These are phyloP conservation scores for Spathaspora sp. DNA, from an alignment of 805 yeast species.

Conservation along the genomic window DNA sequence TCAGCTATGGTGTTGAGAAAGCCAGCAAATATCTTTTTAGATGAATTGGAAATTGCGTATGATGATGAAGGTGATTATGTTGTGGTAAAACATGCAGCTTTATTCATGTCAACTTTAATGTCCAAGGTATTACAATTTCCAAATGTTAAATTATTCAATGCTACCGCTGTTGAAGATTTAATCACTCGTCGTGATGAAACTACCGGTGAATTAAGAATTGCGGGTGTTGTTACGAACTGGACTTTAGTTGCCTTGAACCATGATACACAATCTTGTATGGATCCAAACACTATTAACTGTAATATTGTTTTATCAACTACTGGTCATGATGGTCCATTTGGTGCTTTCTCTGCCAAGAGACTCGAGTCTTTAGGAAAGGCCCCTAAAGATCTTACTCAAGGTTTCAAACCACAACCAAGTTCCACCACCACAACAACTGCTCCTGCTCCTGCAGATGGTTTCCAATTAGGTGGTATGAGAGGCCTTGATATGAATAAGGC, in stretches of 20 bases:
- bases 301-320: conserved; percentile 66
- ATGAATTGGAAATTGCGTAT: conserved; percentile 59
- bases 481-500: conserved; percentile 77
- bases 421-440: not conserved
- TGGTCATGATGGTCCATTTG: conserved; percentile 83
- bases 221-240: conserved; percentile 85
- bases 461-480: conserved; percentile 62
- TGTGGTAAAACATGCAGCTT: conserved; percentile 77
- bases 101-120: conserved; percentile 67
- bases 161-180: conserved; percentile 77
- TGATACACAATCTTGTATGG: conserved; percentile 77
- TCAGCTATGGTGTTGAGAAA: conserved; percentile 78
- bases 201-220: conserved; percentile 58
- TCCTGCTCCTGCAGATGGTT: conserved; percentile 15
- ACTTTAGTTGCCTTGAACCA: conserved; percentile 74
- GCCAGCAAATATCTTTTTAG: conserved; percentile 69
- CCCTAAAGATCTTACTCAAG: conserved; percentile 39
- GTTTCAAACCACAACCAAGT: conserved; percentile 17
- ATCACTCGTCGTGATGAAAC: conserved; percentile 61
- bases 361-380: conserved; percentile 34
- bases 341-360: conserved; percentile 76
- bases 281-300: conserved; percentile 72
- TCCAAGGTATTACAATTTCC: conserved; percentile 69
- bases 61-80: conserved; percentile 81
- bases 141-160: conserved; percentile 73